Conservation (phyloP, 257 asterid genomes). For the Paulownia fortunei region DNA sequence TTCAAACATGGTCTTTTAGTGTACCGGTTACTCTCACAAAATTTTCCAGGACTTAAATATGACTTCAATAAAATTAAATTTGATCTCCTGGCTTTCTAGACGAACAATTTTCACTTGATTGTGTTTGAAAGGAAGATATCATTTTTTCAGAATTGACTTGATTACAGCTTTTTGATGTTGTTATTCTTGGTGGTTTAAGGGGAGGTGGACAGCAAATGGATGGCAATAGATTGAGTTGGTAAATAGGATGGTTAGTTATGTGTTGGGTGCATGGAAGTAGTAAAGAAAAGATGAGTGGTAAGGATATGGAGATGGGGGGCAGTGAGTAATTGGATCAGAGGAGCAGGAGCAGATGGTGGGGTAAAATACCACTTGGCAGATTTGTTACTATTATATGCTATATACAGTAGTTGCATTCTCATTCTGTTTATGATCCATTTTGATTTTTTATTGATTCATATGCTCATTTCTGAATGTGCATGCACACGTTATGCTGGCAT, state of each 20-base stretch:
- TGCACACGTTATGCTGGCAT: constrained; percentile 4
- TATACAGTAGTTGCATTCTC: constrained; percentile 13
- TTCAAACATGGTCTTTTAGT: not conserved
- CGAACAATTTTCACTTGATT: not conserved
- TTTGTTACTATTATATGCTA: constrained; percentile 21
- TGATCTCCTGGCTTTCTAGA: constrained; percentile 5
- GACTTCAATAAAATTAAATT: not conserved
- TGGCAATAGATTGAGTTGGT: constrained; percentile 19
- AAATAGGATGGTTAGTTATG: constrained; percentile 16
- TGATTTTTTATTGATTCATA: not conserved
- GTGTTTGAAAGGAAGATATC: not conserved
- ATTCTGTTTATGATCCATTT: constrained; percentile 7
- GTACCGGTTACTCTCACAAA: not conserved
- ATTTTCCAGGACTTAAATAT: not conserved
- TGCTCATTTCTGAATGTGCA: constrained; percentile 12
- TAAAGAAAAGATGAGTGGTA: not conserved
- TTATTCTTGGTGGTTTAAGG: not conserved
- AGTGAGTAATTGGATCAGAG: constrained; percentile 7
- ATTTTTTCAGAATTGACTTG: constrained; percentile 9
- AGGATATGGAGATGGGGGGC: constrained; percentile 13
- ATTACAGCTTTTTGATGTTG: not conserved
- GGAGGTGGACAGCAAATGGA: constrained; percentile 1
- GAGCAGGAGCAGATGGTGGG: not conserved
- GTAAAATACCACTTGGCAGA: not conserved
- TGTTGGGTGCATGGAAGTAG: constrained; percentile 2